A percentile compares a stretch with the other conserved stretches of the same genome.
These are phyloP conservation scores for Gloeopeniophorella convolvens DNA, from an alignment of 768 basidiomycete species.

Conservation along the genomic window DNA sequence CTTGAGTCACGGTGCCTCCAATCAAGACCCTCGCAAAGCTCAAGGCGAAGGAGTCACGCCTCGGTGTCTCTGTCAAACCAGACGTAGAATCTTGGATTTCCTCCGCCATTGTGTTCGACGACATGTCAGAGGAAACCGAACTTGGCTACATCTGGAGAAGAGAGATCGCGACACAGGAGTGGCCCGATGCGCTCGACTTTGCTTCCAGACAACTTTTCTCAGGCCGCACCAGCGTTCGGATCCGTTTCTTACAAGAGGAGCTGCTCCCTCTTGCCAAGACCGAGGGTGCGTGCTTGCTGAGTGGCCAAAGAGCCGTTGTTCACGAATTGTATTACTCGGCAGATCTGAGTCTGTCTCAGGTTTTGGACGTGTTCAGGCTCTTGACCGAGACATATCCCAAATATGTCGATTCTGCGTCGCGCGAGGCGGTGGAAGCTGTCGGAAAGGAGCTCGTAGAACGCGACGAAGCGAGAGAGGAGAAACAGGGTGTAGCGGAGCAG, in stretches of 20 bases:
- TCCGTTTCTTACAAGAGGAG: conserved; percentile 58
- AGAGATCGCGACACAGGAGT: conserved; percentile 47
- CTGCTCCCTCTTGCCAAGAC: conserved; percentile 49
- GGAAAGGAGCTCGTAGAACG: conserved; percentile 56
- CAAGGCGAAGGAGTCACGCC: conserved; percentile 37
- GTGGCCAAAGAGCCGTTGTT: not conserved
- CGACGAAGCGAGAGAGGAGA: conserved; percentile 50
- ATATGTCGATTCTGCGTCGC: conserved; percentile 66
- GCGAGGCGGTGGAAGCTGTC: conserved; percentile 63
- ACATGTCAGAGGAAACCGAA: conserved; percentile 29
- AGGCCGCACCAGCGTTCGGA: conserved; percentile 46
- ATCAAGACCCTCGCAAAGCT: conserved; percentile 40
- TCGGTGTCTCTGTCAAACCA: conserved; percentile 29
- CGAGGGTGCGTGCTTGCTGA: conserved; percentile 40
- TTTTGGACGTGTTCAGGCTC: conserved; percentile 63
- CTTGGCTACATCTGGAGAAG: conserved; percentile 40
- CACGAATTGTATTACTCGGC: conserved; percentile 5
- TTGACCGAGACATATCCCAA: conserved; percentile 72
- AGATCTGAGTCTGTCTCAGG: conserved; percentile 59
- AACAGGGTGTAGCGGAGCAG: conserved; percentile 58
- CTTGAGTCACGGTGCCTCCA: conserved; percentile 30
- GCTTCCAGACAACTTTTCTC: conserved; percentile 46
- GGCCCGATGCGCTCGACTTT: conserved; percentile 47
- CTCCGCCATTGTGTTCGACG: conserved; percentile 29
- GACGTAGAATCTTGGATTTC: conserved; percentile 63